Evolutionary conservation across 257 asterid species (phyloP), one percentile per base, ranked within the genome.

Genomic region (Nicotiana tomentosiformis): DNA sequence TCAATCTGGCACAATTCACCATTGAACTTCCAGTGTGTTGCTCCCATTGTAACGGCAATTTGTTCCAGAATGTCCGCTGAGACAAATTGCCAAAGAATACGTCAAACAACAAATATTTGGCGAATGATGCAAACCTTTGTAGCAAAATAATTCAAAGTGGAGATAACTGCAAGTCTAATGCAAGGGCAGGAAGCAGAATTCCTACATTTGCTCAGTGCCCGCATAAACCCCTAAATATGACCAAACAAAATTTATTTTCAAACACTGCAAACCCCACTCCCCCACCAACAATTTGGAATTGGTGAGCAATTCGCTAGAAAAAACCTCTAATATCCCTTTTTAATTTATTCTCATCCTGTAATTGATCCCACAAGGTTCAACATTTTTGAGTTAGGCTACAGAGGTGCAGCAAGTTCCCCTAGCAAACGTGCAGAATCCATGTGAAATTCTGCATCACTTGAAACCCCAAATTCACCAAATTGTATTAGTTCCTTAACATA

Each of bases 21-120:
- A 51, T 66, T 72, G 56, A 81, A 81, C 35, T 66, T 66, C 84
- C 78, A 81, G 43, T 81, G 8, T 81, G 76, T 67, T 33, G 84
- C 84, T 49, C 84, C 84, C 84, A 81, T 66, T 53, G 68, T 81
- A 67, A 32, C 39, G 37, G 58, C 79, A 43, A 81, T 66, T 81
- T 66, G 79, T 81, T 53, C 67, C 56, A 81, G 18, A 49, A 72
- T 29, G 65, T 81, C 57, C 78, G 67, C 84, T 81, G 84, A 66
- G 37, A 67, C 11, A 32, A 43, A 80, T 80, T 49, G 1, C 18
- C 61, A 66, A 65, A 81, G 15, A 74, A 66, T 49, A 81, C 57
- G 64, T 17, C 78, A 81, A 66, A 66, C 32, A 81, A 66, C 78
- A 81, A 0, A 30, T 58, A 5, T 56, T 66, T 26, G 37, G 61